These are phyloP conservation scores for Eucalyptus grandis DNA, from an alignment of 345 rosid species.

Conservation along the genomic window DNA sequence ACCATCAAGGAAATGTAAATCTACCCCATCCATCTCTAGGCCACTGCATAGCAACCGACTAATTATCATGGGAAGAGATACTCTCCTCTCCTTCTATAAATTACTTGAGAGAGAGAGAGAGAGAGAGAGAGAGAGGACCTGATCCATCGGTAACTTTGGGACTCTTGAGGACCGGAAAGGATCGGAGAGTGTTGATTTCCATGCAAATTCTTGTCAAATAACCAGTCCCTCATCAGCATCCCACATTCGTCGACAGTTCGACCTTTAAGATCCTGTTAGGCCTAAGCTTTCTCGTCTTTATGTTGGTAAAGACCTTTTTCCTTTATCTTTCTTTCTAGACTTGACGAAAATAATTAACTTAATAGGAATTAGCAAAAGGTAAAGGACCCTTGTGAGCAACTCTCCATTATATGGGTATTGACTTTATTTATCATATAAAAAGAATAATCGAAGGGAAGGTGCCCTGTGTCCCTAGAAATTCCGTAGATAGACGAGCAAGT, in stretches of 20 bases:
- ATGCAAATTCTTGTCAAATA: not conserved
- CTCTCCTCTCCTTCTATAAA: not conserved
- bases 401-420: not conserved
- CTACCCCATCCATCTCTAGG: not conserved
- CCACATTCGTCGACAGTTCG: not conserved
- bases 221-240: not conserved
- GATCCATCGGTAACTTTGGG: not conserved
- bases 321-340: not conserved
- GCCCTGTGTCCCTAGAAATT: not conserved
- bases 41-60: not conserved
- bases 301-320: not conserved
- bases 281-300: not conserved
- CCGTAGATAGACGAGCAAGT: not conserved
- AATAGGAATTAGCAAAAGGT: not conserved
- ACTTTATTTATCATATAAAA: not conserved
- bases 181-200: not conserved
- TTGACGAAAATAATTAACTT: not conserved
- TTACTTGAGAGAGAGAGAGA: not conserved
- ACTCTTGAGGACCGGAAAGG: not conserved
- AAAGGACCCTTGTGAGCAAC: not conserved
- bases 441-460: not conserved
- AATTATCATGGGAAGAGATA: not conserved
- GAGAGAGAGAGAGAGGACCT: not conserved
- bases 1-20: not conserved
- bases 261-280: not conserved